These are phyloP conservation scores for Aphanomyces invadans DNA, from an alignment of 352 stramenopile species.

Conservation along the genomic window DNA sequence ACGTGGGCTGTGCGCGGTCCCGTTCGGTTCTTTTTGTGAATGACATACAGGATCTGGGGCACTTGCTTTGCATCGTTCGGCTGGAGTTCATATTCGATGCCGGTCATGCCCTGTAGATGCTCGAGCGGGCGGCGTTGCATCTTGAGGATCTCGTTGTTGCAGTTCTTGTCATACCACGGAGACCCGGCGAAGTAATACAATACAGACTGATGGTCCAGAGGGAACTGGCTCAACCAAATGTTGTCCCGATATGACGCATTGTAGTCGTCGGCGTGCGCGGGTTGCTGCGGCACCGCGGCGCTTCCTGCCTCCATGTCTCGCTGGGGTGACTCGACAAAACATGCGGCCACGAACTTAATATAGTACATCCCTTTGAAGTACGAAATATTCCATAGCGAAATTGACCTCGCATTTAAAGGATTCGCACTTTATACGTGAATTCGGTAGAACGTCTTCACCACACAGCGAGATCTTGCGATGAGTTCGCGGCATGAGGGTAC, in stretches of 20 bases:
- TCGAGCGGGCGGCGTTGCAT: slow-evolving; percentile 83
- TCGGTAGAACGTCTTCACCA: too few species aligned
- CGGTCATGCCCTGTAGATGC: slow-evolving; percentile 81
- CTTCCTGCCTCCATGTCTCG: slow-evolving; percentile 39
- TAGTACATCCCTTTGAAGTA: neutral
- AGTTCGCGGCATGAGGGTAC: neutral
- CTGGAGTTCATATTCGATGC: slow-evolving; percentile 84
- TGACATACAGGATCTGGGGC: slow-evolving; percentile 78
- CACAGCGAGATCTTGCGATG: slow-evolving; percentile 12
- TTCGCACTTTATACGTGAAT: too few species aligned
- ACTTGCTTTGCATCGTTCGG: slow-evolving; percentile 77
- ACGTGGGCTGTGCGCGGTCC: slow-evolving; percentile 67
- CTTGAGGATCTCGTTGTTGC: slow-evolving; percentile 86
- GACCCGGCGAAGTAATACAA: slow-evolving; percentile 85
- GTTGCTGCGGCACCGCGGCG: slow-evolving; percentile 25
- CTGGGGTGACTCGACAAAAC: too few species aligned
- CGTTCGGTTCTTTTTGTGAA: slow-evolving; percentile 78
- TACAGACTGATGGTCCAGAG: slow-evolving; percentile 73
- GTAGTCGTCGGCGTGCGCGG: slow-evolving; percentile 75
- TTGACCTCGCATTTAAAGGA: too few species aligned
- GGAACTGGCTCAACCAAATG: slow-evolving; percentile 81
- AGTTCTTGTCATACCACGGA: slow-evolving; percentile 83
- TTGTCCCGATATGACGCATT: slow-evolving; percentile 83
- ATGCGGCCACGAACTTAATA: too few species aligned
- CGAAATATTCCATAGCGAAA: too few species aligned